Evolutionary conservation across 345 rosid species (phyloP).

Genomic region (sweet orange (Citrus sinensis)): DVS_A1.0 CM039164.1:3644001-3644500

Average conservation of each 20-base stretch:
- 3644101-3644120: constrained; percentile 13
- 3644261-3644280: constrained; percentile 15
- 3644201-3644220: constrained; percentile 16
- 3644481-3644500: neutral
- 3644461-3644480: neutral
- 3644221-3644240: constrained; percentile 2
- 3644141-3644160: neutral
- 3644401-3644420: neutral
- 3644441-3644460: neutral
- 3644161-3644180: constrained; percentile 1
- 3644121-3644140: neutral
- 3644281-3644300: constrained; percentile 6
- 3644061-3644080: neutral
- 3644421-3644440: neutral
- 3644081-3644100: constrained; percentile 15
- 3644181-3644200: constrained; percentile 17
- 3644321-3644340: neutral
- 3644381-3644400: constrained; percentile 8
- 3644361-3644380: neutral
- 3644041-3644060: neutral
- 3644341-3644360: neutral
- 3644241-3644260: constrained; percentile 6
- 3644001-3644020: constrained; percentile 4
- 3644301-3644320: neutral
- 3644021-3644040: neutral